Percentiles rank a stretch among this genome's conserved stretches.
phyloP scores from a whole-genome alignment of 2,329 filamentous ascomycete species.

The Macrophomina phaseolina region DNA sequence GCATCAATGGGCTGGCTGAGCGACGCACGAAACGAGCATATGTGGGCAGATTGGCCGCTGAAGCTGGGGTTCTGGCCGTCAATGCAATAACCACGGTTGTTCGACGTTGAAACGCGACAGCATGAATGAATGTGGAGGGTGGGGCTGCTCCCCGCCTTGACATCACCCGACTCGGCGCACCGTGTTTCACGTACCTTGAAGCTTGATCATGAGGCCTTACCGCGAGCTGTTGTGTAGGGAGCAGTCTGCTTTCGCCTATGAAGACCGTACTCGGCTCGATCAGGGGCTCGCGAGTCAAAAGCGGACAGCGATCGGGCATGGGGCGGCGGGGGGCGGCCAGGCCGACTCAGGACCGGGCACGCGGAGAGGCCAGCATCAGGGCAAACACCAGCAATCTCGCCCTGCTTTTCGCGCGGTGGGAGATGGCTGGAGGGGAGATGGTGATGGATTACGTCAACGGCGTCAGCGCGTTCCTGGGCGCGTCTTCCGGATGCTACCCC shows the following conservation, averaged over 20 bases:
- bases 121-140: background rate
- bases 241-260: background rate
- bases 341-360: background rate
- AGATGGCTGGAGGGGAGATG: background rate
- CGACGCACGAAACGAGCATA: background rate
- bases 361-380: background rate
- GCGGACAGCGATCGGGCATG: conserved; percentile 10
- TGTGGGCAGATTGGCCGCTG: background rate
- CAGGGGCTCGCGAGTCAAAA: background rate
- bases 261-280: background rate
- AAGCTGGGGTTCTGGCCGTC: background rate
- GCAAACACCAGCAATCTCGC: background rate
- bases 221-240: background rate
- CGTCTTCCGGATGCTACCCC: background rate
- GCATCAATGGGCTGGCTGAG: background rate
- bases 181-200: background rate
- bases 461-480: conserved; percentile 3
- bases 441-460: conserved; percentile 25
- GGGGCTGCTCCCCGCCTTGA: background rate
- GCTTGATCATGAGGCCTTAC: conserved; percentile 18
- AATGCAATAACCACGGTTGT: background rate
- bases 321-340: conserved; percentile 8
- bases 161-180: conserved; percentile 4
- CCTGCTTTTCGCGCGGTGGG: background rate
- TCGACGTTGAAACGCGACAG: conserved; percentile 16